Percentiles rank a stretch among this genome's conserved stretches.
phyloP scores from a whole-genome alignment of 306 rosid genomes.

The Potentilla sterilis region DNA sequence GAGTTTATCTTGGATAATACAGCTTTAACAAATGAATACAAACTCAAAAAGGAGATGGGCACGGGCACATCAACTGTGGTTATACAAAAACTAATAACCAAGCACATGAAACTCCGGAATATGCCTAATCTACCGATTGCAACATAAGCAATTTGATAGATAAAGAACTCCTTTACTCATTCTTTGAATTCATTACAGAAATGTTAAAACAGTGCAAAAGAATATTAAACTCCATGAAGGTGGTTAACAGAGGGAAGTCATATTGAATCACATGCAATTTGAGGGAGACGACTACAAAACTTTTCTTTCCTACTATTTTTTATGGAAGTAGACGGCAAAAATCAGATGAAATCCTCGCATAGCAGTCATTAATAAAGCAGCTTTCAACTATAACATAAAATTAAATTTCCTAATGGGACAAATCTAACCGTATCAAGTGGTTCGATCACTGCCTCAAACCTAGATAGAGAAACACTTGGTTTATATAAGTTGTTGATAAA shows the following conservation, averaged over 20 bases:
- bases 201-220: background rate
- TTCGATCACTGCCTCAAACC: constrained; percentile 79
- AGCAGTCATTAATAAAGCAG: background rate
- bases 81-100: background rate
- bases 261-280: background rate
- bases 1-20: background rate
- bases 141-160: background rate
- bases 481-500: constrained; percentile 82
- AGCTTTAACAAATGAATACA: background rate
- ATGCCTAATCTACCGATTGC: background rate
- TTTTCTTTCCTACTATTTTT: background rate
- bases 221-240: constrained; percentile 4
- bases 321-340: background rate
- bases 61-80: background rate
- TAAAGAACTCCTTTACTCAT: background rate
- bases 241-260: background rate
- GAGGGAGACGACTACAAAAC: background rate
- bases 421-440: constrained; percentile 79
- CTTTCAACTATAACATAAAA: constrained; percentile 12
- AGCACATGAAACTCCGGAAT: background rate
- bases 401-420: constrained; percentile 19
- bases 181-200: background rate
- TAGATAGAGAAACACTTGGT: constrained; percentile 67
- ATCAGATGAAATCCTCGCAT: background rate
- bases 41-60: background rate